Evolutionary conservation across 768 basidiomycete species (phyloP), one percentile per base, ranked within the genome.

Genomic region (Suillus luteus): DNA sequence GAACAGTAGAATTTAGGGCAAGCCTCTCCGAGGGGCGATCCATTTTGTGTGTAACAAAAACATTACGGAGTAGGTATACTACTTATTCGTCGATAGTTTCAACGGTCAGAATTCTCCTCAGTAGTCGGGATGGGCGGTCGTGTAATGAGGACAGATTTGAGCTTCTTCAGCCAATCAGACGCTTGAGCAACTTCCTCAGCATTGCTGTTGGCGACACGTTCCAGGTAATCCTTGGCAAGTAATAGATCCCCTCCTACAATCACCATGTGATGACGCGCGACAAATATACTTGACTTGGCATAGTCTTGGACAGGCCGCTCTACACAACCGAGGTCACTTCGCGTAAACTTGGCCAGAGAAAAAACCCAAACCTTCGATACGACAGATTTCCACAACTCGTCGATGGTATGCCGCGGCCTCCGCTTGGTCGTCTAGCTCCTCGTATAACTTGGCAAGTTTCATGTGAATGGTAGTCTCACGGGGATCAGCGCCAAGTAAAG

Each of bases 331-430:
- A 65, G 72, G 58, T 67, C 65, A 73, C 65, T 55, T 55, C 59
- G 12, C 14, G 60, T 11, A 54, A 51, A 40, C 22, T 51, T 27
- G 40, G 14, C 49, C 7, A 49, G 58, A 46, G n/a, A 43, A 71
- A 41, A 65, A 59, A 58, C 38, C 62, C 62, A 46, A 52, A 90
- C 90, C 75, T 72, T 86, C 86, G 0, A 61, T 64, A 11, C 72
- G 65, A 59, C 76, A 90, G 27, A 91, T 83, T 68, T 92, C 88
- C 24, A 92, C 86, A 49, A 94, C 86, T 15, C 89, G 85, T 69
- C 88, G 88, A 76, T 95, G 94, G 72, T 92, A 93, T 19, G 87
- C 86, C 22, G 86, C 86, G 22, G 94, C 88, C 68, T 89, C 87
- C 11, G 79, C 77, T 41, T 79, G 76, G 69, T 95, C 92, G 17